phyloP scores from a whole-genome alignment of 1,284 basidiomycete genomes.

The Cerioporus squamosus region DNA sequence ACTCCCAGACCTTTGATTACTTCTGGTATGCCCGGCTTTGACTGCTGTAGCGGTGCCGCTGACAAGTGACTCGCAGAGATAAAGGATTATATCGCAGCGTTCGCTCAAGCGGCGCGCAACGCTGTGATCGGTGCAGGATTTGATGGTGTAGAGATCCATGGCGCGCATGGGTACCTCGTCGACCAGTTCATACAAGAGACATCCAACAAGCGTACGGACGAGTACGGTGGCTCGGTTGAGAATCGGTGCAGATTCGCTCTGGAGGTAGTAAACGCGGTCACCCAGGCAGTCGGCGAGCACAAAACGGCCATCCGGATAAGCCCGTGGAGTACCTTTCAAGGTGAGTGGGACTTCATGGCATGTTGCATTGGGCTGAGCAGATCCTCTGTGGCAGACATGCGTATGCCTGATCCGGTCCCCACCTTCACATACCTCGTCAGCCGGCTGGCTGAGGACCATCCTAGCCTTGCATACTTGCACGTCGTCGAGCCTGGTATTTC shows the following conservation, averaged over 20 bases:
- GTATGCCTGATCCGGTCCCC: conserved; percentile 51
- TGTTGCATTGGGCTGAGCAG: conserved; percentile 28
- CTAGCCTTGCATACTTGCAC: conserved; percentile 62
- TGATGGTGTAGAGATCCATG: conserved; percentile 44
- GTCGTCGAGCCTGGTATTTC: conserved; percentile 50
- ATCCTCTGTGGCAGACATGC: conserved; percentile 39
- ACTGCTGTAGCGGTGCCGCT: not conserved
- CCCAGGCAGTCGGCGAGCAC: conserved; percentile 43
- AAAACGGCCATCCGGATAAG: conserved; percentile 55
- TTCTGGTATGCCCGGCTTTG: conserved; percentile 5
- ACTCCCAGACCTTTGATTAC: too few relatives aligned
- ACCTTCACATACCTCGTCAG: conserved; percentile 45
- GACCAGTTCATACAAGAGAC: conserved; percentile 49
- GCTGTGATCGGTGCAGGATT: conserved; percentile 49
- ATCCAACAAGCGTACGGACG: conserved; percentile 59
- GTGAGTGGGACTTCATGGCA: conserved; percentile 37
- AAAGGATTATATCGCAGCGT: conserved; percentile 44
- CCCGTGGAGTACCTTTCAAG: conserved; percentile 51
- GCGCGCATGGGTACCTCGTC: conserved; percentile 44
- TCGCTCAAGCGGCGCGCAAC: conserved; percentile 44
- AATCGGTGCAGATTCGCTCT: conserved; percentile 56
- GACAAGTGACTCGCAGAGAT: conserved; percentile 37
- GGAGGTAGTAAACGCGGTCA: conserved; percentile 54
- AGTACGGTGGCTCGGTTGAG: conserved; percentile 61
- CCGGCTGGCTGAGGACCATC: conserved; percentile 40